These are phyloP conservation scores for Iris macrosiphon DNA, from an alignment of 106 monocot species.

Conservation along the genomic window DNA sequence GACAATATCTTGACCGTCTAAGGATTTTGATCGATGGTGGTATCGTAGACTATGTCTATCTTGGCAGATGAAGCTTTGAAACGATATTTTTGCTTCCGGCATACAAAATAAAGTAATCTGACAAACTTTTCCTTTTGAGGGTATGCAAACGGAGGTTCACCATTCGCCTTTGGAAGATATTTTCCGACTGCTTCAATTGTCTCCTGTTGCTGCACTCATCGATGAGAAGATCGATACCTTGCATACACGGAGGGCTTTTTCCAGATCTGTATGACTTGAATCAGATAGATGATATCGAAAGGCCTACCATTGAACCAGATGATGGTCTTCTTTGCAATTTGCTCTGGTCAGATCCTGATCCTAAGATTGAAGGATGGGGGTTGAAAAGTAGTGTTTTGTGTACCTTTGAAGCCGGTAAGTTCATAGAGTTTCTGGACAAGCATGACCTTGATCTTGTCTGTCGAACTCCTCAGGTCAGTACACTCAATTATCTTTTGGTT, in stretches of 20 bases:
- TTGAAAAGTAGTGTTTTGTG: conserved; percentile 46
- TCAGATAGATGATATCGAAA: conserved; percentile 37
- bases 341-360: conserved; percentile 58
- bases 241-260: conserved; percentile 71
- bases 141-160: conserved; percentile 73
- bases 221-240: conserved; percentile 53
- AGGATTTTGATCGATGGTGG: conserved; percentile 63
- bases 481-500: background rate
- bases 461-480: conserved; percentile 50
- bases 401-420: conserved; percentile 57
- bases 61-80: conserved; percentile 61
- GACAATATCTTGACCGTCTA: conserved; percentile 57
- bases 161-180: conserved; percentile 70
- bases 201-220: conserved; percentile 42
- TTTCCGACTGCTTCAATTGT: conserved; percentile 72
- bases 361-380: conserved; percentile 39
- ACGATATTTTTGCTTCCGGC: conserved; percentile 71
- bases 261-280: conserved; percentile 49
- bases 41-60: conserved; percentile 67
- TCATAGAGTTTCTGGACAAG: conserved; percentile 49
- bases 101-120: conserved; percentile 64
- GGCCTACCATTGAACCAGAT: conserved; percentile 55
- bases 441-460: conserved; percentile 54
- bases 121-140: conserved; percentile 54
- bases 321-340: conserved; percentile 60